Conservation (phyloP, 2,329 filamentous ascomycete genomes). For the Aspergillus intermedius region DNA sequence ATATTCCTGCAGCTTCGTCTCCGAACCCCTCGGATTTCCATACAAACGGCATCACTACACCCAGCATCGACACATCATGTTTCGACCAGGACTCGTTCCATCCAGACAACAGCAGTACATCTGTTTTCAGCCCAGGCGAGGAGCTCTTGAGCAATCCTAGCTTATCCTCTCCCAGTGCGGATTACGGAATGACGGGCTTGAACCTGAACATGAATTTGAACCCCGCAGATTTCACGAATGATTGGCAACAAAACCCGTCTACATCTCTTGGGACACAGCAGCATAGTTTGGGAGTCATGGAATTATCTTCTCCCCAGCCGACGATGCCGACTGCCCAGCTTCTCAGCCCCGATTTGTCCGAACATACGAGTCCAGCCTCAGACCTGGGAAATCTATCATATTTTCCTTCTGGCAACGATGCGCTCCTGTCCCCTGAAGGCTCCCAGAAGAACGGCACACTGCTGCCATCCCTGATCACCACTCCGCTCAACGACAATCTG, state of each 20-base stretch:
- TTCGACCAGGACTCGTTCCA: constrained; percentile 1
- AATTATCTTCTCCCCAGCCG: not conserved
- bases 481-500: constrained; percentile 18
- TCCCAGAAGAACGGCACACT: constrained; percentile 4
- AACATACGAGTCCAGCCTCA: constrained; percentile 24
- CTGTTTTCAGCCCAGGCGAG: constrained; percentile 25
- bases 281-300: not conserved
- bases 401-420: not conserved
- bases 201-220: constrained; percentile 11
- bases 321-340: constrained; percentile 19
- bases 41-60: constrained; percentile 4
- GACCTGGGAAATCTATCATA: constrained; percentile 9
- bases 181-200: constrained; percentile 15
- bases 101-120: constrained; percentile 12
- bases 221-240: constrained; percentile 4
- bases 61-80: not conserved
- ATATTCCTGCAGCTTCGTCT: constrained; percentile 6
- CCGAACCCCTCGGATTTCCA: constrained; percentile 9
- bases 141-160: constrained; percentile 24
- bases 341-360: constrained; percentile 26
- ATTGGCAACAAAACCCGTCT: constrained; percentile 4
- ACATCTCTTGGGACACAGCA: not conserved
- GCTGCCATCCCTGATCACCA: constrained; percentile 20
- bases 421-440: not conserved
- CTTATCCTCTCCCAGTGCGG: constrained; percentile 16